Evolutionary conservation across 768 basidiomycete species (phyloP).

Genomic region (Daedaleopsis nitida): DNA sequence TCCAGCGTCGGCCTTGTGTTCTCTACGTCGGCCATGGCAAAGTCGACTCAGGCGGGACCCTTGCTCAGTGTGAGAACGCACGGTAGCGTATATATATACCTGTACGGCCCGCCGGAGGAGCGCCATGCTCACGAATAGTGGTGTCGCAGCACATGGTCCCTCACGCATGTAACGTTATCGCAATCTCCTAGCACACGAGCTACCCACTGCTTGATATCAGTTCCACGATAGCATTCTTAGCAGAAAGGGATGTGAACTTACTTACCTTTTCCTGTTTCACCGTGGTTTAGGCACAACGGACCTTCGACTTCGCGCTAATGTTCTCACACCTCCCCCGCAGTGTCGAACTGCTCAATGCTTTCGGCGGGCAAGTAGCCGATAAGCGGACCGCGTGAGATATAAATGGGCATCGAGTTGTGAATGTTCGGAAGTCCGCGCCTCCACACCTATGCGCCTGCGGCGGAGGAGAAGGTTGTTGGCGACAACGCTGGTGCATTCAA

Average conservation of each 20-base stretch:
- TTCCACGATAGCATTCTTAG: slow-evolving; percentile 14
- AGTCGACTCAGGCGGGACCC: slow-evolving; percentile 3
- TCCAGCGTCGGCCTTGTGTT: slow-evolving; percentile 17
- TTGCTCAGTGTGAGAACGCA: slow-evolving; percentile 1
- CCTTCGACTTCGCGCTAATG: too few relatives aligned
- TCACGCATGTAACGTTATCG: slow-evolving; percentile 10
- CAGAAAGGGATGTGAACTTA: background rate
- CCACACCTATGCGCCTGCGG: too few relatives aligned
- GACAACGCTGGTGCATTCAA: too few relatives aligned
- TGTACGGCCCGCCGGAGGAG: background rate
- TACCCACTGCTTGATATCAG: background rate
- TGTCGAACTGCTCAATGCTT: too few relatives aligned
- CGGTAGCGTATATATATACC: slow-evolving; percentile 7
- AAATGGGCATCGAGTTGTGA: too few relatives aligned
- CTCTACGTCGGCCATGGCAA: slow-evolving; percentile 16
- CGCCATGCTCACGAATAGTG: slow-evolving; percentile 4
- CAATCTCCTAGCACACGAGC: slow-evolving; percentile 3
- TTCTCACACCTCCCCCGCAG: too few relatives aligned
- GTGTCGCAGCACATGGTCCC: slow-evolving; percentile 17
- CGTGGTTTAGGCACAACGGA: background rate
- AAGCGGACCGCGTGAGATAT: too few relatives aligned
- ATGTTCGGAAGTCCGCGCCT: too few relatives aligned
- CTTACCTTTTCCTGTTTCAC: background rate
- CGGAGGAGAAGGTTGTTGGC: too few relatives aligned
- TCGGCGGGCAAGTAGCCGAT: too few relatives aligned